Conservation (phyloP, 495 filamentous ascomycete species). For the Delitschia confertaspora region DNA sequence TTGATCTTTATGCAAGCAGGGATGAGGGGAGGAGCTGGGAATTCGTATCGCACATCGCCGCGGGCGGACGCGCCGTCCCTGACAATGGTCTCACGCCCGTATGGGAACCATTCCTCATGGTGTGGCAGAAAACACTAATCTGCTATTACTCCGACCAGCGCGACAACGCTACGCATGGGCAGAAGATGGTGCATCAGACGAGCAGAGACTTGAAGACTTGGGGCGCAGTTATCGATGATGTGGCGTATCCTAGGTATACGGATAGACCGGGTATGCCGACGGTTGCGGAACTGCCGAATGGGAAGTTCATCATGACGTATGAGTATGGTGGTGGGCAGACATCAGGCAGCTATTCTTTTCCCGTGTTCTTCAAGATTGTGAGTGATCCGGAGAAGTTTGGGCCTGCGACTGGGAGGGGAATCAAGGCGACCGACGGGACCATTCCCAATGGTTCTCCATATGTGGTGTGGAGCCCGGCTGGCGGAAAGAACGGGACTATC, state of each 20-base stretch:
- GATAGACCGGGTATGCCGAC: constrained; percentile 61
- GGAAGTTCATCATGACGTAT: constrained; percentile 53
- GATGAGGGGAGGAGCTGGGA: constrained; percentile 53
- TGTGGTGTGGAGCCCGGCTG: constrained; percentile 32
- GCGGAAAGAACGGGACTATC: constrained; percentile 32
- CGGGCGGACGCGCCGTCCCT: constrained; percentile 52
- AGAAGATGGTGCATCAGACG: constrained; percentile 56
- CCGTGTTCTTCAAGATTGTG: constrained; percentile 50
- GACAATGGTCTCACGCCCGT: constrained; percentile 56
- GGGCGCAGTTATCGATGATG: constrained; percentile 52
- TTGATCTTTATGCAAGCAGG: constrained; percentile 56
- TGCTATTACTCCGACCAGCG: constrained; percentile 64
- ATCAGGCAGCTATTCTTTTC: constrained; percentile 39
- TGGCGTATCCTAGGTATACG: constrained; percentile 49
- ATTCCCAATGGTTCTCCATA: constrained; percentile 42
- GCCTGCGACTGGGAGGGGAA: constrained; percentile 35
- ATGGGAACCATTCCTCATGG: constrained; percentile 62
- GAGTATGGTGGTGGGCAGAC: constrained; percentile 51
- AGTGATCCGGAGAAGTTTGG: constrained; percentile 47
- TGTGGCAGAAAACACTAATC: constrained; percentile 47
- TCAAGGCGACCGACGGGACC: constrained; percentile 42
- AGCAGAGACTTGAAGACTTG: constrained; percentile 50
- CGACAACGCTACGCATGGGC: constrained; percentile 50
- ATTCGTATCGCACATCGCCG: constrained; percentile 56
- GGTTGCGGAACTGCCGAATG: constrained; percentile 50